phyloP scores from a whole-genome alignment of 257 asterid genomes.

The Solanum clarkiae region DNA sequence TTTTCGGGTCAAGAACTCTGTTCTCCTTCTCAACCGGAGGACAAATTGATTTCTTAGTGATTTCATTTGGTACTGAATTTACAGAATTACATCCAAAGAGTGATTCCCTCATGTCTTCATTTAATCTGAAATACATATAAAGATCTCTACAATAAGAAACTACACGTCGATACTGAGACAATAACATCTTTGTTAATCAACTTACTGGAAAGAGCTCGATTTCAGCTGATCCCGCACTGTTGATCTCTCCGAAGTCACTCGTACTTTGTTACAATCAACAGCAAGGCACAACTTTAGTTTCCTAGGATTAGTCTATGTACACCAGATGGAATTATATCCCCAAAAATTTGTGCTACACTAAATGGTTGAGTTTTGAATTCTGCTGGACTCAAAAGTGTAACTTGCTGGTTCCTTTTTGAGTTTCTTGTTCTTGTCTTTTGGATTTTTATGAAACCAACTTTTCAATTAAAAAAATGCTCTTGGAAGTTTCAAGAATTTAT shows the following conservation, averaged over 20 bases:
- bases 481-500: not conserved
- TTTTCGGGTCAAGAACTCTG: conserved; percentile 9
- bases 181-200: not conserved
- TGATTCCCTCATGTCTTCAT: conserved; percentile 2
- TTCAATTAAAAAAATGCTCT: not conserved
- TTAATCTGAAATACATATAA: not conserved
- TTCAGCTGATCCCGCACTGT: conserved; percentile 9
- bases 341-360: conserved; percentile 42
- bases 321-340: conserved; percentile 60
- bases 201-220: conserved; percentile 11
- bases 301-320: conserved; percentile 42
- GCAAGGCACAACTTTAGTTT: not conserved
- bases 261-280: conserved; percentile 10
- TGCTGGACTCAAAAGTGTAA: not conserved
- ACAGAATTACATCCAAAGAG: not conserved
- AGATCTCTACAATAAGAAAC: not conserved
- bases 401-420: not conserved
- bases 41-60: no score
- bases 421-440: not conserved
- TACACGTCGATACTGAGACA: not conserved
- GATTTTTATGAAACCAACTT: not conserved
- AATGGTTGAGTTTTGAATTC: conserved; percentile 45
- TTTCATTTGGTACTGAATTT: not conserved
- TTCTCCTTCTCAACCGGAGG: conserved; percentile 2
- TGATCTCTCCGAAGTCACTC: not conserved